Conservation (phyloP, 257 asterid genomes). For the Solanum clarkiae region DNA sequence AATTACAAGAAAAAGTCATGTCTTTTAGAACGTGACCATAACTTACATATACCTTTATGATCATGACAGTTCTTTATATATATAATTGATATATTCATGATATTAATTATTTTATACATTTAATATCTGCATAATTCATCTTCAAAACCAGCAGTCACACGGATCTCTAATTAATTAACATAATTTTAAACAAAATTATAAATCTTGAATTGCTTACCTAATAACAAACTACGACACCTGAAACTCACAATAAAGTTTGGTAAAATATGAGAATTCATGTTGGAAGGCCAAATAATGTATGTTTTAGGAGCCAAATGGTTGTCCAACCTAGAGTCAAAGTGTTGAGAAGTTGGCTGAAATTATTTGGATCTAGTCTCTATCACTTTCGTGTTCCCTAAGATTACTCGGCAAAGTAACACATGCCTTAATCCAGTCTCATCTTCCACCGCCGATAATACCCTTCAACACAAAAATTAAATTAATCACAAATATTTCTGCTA, state of each 20-base stretch:
- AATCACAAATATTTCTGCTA: background rate
- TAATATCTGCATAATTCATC: too few species aligned
- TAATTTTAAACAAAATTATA: background rate
- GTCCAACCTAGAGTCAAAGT: constrained; percentile 41
- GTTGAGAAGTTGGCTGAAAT: constrained; percentile 18
- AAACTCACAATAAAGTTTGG: constrained; percentile 25
- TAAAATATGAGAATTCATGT: constrained; percentile 29
- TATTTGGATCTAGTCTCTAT: constrained; percentile 23
- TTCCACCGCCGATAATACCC: constrained; percentile 14
- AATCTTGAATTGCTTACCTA: background rate
- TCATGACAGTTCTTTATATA: too few species aligned
- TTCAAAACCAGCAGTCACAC: too few species aligned
- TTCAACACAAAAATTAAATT: constrained; percentile 5
- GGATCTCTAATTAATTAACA: too few species aligned
- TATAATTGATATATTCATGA: too few species aligned
- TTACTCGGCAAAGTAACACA: constrained; percentile 38
- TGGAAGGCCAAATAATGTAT: constrained; percentile 27
- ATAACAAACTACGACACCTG: background rate
- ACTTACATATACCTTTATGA: too few species aligned
- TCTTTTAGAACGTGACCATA: too few species aligned
- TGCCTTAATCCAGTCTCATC: constrained; percentile 43
- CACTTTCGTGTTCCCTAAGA: constrained; percentile 33
- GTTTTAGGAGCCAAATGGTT: constrained; percentile 21
- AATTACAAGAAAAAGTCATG: too few species aligned
- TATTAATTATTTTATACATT: too few species aligned